Base-by-base conservation (phyloP, 192 early-diverging fungal species). In the Podila clonocystis region DNA sequence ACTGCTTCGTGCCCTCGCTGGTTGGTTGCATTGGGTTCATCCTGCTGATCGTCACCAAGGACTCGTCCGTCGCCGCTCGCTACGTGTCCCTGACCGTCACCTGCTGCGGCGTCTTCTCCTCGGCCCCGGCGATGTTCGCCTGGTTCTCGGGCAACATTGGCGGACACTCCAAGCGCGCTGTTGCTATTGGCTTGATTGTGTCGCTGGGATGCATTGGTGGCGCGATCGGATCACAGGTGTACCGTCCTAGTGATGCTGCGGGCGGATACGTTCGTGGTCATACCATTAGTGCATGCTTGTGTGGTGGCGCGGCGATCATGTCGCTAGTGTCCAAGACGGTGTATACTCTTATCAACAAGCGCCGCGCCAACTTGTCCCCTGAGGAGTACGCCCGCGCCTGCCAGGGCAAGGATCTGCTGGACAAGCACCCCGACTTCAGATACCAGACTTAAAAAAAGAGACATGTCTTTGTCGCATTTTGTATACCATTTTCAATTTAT, bases 161-260 rank as follows among this genome's bases (percentile, higher is more conserved):
- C 29, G 91, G 91, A 9, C 86, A 91, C 65, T 90, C 87, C 9
- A 94, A 94, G 71, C 82, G 90, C 20, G 91, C 86, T 9, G 76
- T 89, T 59, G 89, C 89, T 19, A 77, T 83, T 13, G 92, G 89
- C 36, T 70, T 92, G 63, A 82, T 90, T 50, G 87, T 89, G 50
- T 85, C 84, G 6, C 82, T 89, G 58, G 92, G 89, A 28, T 91
- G 92, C 68, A 73, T 89, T 61, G 90, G 91, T 69, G 93, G 91
- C 36, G 85, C 86, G 17, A 85, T 94, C 29, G 89, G 87, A 60
- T 87, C 89, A 1, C 90, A 93, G 58, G 85, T 94, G 5, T 94
- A 92, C 82, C 87, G 90, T 60, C 41, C 77, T 28, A 73, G 83
- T 8, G 91, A 91, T 15, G 88, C 84, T 0, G 91, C 90, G 31